Evolutionary conservation across 148 eudicot species (phyloP), one percentile per base, ranked within the genome.

Genomic region (Rhododendron mucronatum): DNA sequence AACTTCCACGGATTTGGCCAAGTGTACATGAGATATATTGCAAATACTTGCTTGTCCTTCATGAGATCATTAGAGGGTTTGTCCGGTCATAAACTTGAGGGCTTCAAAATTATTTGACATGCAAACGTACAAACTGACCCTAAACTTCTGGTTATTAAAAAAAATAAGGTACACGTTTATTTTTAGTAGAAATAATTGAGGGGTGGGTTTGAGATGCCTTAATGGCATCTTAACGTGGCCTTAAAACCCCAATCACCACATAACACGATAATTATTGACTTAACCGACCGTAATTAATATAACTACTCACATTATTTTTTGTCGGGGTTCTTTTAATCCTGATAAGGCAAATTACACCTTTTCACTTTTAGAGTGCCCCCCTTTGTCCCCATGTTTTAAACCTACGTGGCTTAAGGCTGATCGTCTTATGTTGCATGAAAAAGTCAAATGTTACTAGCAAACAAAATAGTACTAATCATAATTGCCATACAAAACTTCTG

Each of bases 321-420:
- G 84, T 82, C 73, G 84, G 84, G 84, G 28, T 37, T 59, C 73
- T 37, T 82, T 59, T 23, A 57, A 82, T 59, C 84, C 16, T 82
- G 84, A 82, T 59, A 82, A 48, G 84, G 84, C 84, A 59, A 57
- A 59, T 53, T 11, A 14, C 4, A 10, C 1, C 50, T 39, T 39
- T 39, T 39, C 4, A 0, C 39, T 82, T 82, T 37, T 37, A 57
- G 73, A 35, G 33, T 39, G 23, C 65, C n/a, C 41, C 35, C 35
- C n/a, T 74, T 78, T 78, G 2, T 41, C 50, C 5, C 23, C 23
- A 3, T 57, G 20, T 82, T 55, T 6, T 55, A 10, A 59, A 82
- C 84, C 74, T 82, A 82, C 84, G 84, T 82, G 84, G 84, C 84
- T 57, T 15, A 59, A 82, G 73, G 73, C 10, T 39, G 44, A 82